Evolutionary conservation across 2,329 filamentous ascomycete species (phyloP).

Genomic region (Immersiporthe knoxdaviesiana): DNA sequence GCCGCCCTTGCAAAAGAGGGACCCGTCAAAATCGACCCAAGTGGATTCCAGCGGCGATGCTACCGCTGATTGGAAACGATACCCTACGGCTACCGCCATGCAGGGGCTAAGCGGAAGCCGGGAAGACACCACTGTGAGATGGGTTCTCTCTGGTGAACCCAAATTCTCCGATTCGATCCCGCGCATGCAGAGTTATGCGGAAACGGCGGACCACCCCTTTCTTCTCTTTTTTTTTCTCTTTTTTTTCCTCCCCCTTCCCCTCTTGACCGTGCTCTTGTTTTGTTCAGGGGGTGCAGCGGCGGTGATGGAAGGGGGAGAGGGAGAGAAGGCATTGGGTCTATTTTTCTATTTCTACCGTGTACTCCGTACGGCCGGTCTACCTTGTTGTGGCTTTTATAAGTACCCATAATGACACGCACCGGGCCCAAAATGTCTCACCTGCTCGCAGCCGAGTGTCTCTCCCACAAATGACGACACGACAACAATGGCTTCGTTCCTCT

Average conservation of each 20-base stretch:
- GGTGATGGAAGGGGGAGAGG: not conserved
- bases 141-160: not conserved
- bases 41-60: conserved; percentile 3
- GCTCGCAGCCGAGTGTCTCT: not conserved
- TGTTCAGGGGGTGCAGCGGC: not conserved
- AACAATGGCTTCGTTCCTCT: not conserved
- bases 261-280: not conserved
- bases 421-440: not conserved
- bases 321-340: not conserved
- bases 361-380: no score
- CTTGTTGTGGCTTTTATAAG: not conserved
- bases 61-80: conserved; percentile 13
- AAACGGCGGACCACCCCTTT: conserved; percentile 1
- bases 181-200: not conserved
- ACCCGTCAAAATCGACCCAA: conserved; percentile 1
- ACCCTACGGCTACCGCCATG: conserved; percentile 16
- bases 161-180: conserved; percentile 7
- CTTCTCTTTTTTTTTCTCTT: no score
- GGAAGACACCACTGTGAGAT: not conserved
- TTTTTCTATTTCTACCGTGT: not conserved
- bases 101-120: conserved; percentile 8
- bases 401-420: not conserved
- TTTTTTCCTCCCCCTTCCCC: no score
- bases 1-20: not conserved
- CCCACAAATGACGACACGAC: not conserved